Percentiles rank a stretch among this genome's conserved stretches.
Evolutionary conservation across 306 rosid species (phyloP).

Genomic region (Quercus aquifolioides): DNA sequence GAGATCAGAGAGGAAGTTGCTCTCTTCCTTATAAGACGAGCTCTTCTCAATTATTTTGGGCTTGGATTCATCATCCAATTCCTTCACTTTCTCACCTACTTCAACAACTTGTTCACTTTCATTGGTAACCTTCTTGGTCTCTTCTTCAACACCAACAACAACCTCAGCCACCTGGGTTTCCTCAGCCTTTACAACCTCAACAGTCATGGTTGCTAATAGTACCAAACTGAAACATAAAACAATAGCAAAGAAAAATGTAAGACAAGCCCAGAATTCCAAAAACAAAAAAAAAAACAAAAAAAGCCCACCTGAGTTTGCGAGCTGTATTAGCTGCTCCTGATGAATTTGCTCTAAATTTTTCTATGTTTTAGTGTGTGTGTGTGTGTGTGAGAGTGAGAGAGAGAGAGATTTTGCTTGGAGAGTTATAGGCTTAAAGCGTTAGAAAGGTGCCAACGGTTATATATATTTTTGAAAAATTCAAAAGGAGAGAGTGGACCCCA

Average conservation of each 20-base stretch:
- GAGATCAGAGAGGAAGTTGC: constrained; percentile 48
- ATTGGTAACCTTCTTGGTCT: constrained; percentile 1
- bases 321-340: background rate
- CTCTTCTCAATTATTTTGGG: constrained; percentile 26
- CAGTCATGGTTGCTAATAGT: constrained; percentile 35
- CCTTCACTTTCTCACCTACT: constrained; percentile 19
- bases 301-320: background rate
- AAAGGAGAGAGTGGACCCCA: constrained; percentile 8
- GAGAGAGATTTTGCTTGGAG: too few relatives aligned
- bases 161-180: constrained; percentile 32
- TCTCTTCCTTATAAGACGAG: constrained; percentile 50
- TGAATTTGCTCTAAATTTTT: background rate
- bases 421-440: too few relatives aligned
- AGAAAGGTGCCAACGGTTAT: constrained; percentile 18
- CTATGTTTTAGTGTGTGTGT: background rate
- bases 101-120: constrained; percentile 3
- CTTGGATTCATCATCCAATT: background rate
- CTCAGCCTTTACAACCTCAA: constrained; percentile 34
- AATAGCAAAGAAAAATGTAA: background rate
- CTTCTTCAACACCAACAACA: constrained; percentile 10
- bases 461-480: constrained; percentile 9
- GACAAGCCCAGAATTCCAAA: background rate
- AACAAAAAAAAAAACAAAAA: background rate
- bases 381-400: background rate
- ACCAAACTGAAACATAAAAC: background rate